Conservation (phyloP, 768 basidiomycete genomes). For the Porphyrellus cyaneotinctus region DNA sequence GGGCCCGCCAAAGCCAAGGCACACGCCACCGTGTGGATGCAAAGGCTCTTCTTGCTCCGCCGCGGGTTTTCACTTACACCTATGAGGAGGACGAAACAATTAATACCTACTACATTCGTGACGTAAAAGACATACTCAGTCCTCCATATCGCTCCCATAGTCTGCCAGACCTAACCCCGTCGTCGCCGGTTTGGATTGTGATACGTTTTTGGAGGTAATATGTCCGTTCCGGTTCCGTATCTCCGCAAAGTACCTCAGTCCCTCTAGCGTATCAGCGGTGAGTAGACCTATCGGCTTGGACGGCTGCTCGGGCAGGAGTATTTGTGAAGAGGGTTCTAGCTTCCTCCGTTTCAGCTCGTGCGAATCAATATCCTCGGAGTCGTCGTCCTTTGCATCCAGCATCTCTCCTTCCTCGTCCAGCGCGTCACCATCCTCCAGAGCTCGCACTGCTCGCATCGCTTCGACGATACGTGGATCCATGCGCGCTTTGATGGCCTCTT, state of each 20-base stretch:
- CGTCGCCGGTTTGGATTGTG: slow-evolving; percentile 29
- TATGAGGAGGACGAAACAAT: not conserved
- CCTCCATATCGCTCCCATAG: slow-evolving; percentile 76
- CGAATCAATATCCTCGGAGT: slow-evolving; percentile 33
- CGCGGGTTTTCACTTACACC: slow-evolving; percentile 5
- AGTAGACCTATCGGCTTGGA: slow-evolving; percentile 57
- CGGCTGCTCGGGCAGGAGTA: slow-evolving; percentile 29
- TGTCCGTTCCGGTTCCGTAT: slow-evolving; percentile 66
- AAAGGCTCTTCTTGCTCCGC: not conserved
- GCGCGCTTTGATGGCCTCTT: slow-evolving; percentile 76
- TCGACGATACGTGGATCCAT: slow-evolving; percentile 89
- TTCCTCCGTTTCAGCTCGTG: slow-evolving; percentile 36
- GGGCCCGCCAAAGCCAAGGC: slow-evolving; percentile 21
- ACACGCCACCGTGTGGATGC: slow-evolving; percentile 13
- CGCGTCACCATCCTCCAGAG: slow-evolving; percentile 77
- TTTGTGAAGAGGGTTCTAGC: slow-evolving; percentile 27
- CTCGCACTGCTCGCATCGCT: slow-evolving; percentile 80
- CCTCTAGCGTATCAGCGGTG: slow-evolving; percentile 81
- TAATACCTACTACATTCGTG: not conserved
- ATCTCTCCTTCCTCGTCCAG: slow-evolving; percentile 35
- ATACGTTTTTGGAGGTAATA: slow-evolving; percentile 13
- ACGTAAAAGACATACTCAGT: slow-evolving; percentile 23
- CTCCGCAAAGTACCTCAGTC: slow-evolving; percentile 87
- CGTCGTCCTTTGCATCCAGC: slow-evolving; percentile 32
- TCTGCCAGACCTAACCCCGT: slow-evolving; percentile 61